phyloP scores from a whole-genome alignment of 163 green algal species.

The Scenedesmus sp. region DNA sequence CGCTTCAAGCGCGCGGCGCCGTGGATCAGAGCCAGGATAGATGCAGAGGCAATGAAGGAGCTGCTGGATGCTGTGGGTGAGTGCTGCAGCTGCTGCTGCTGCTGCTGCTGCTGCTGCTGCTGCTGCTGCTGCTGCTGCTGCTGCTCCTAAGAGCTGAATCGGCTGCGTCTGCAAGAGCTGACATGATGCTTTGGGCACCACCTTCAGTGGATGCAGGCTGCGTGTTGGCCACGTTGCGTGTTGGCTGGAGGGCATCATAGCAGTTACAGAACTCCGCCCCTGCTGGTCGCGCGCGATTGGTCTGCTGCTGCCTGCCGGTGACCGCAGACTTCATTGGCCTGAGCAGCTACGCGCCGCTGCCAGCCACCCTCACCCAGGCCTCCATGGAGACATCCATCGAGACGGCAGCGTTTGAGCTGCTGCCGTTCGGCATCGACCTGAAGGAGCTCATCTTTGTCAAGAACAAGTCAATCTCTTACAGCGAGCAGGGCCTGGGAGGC shows the following conservation, averaged over 20 bases:
- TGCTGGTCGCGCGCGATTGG: neutral
- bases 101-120: neutral
- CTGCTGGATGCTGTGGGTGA: conserved; percentile 29
- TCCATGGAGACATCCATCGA: conserved; percentile 12
- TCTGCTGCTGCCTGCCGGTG: neutral
- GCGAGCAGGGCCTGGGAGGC: conserved; percentile 41
- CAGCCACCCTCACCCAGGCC: neutral
- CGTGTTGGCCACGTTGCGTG: too few relatives aligned
- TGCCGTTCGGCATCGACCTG: conserved; percentile 44
- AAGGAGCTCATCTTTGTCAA: conserved; percentile 43
- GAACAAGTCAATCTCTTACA: conserved; percentile 20
- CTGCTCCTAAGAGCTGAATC: neutral
- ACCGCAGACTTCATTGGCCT: conserved; percentile 44
- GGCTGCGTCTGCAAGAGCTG: too few relatives aligned
- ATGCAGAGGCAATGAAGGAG: conserved; percentile 25
- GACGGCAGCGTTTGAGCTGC: conserved; percentile 39
- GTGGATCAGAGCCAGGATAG: conserved; percentile 7
- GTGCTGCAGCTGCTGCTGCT: neutral
- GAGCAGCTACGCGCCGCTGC: conserved; percentile 30
- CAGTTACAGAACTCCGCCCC: too few relatives aligned
- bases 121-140: neutral
- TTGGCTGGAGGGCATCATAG: too few relatives aligned
- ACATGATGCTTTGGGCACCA: too few relatives aligned
- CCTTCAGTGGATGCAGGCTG: too few relatives aligned
- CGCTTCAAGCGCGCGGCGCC: conserved; percentile 16